Percentiles rank a stretch among this genome's conserved stretches.
phyloP scores from a whole-genome alignment of 2,329 filamentous ascomycete species.

The Cytospora chrysosperma region DNA sequence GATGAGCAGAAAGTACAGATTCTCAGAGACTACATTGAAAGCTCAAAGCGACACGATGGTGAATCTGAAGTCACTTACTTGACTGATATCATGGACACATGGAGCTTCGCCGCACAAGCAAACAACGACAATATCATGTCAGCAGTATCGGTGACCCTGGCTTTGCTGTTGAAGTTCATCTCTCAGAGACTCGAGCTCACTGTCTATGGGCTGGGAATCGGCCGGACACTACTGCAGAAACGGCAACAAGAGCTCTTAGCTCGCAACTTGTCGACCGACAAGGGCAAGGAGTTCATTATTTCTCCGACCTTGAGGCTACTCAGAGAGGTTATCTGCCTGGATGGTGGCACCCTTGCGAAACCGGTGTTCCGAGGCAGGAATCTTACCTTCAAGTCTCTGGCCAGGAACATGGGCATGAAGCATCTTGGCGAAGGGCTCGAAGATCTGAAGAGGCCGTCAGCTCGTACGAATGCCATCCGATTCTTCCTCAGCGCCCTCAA shows the following conservation, averaged over 20 bases:
- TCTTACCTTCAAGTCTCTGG: slow-evolving; percentile 75
- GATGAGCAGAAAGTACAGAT: slow-evolving; percentile 55
- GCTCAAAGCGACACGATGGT: slow-evolving; percentile 49
- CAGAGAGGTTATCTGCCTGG: slow-evolving; percentile 79
- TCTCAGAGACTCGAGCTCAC: slow-evolving; percentile 73
- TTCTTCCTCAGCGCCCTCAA: slow-evolving; percentile 79
- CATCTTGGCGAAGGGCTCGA: slow-evolving; percentile 58
- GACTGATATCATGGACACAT: slow-evolving; percentile 79
- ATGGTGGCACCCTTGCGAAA: slow-evolving; percentile 78
- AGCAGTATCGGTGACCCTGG: slow-evolving; percentile 75
- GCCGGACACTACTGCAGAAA: slow-evolving; percentile 77
- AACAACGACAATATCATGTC: slow-evolving; percentile 82
- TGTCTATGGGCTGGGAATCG: slow-evolving; percentile 73
- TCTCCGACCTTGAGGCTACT: slow-evolving; percentile 84
- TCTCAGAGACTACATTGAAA: slow-evolving; percentile 66
- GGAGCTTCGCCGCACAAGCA: slow-evolving; percentile 77
- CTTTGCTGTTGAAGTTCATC: slow-evolving; percentile 75
- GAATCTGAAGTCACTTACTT: slow-evolving; percentile 66
- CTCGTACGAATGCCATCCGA: slow-evolving; percentile 78
- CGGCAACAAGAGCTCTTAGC: slow-evolving; percentile 78
- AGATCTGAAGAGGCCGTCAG: slow-evolving; percentile 69
- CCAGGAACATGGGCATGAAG: slow-evolving; percentile 75
- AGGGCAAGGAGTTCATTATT: slow-evolving; percentile 82
- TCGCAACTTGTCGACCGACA: slow-evolving; percentile 74
- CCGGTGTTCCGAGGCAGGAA: slow-evolving; percentile 75